Base-by-base conservation (phyloP, 1,139 yeast species). In the Hanseniaspora uvarum region DNA sequence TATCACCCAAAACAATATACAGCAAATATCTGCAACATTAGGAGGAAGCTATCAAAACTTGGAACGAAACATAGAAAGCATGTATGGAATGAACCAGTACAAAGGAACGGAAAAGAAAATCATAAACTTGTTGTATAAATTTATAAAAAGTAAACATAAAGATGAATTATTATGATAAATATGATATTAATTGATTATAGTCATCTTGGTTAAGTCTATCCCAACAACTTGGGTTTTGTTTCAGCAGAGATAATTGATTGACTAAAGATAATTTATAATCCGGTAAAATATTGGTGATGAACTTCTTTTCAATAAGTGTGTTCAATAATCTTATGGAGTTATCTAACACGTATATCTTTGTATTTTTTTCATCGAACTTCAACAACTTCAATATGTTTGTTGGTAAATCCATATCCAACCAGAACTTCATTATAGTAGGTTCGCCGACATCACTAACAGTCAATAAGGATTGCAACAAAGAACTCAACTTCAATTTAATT, bases 401-500 rank as follows among this genome's bases (percentile, higher is more conserved):
- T 1, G 77, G 65, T 49, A 81, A 64, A 21, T 70, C 63, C 54
- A 72, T 71, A 12, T 72, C 64, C 55, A 75, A 73, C 53, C 53
- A 50, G 18, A 84, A 64, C 36, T 70, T 68, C 1, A 67, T 62
- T 34, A 71, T 54, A 18, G 68, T 56, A 6, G 70, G 70, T 1
- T 65, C 67, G 56, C 70, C 68, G 16, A 76, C 65, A 2, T 56
- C 46, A 2, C 77, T 79, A 8, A 79, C 75, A 16, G 83, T 76
- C 41, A 82, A 65, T 16, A 80, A 68, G 1, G 87, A 77, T 6
- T 81, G 76, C 7, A 83, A 61, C 52, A 82, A 62, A 6, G 86
- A 80, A 46, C 83, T 69, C 1, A 74, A 65, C 66, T 88, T 74
- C 57, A 82, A 67, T 56, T 75, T 72, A 40, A 76, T 62, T 62